Conservation (phyloP, 345 rosid genomes). For the Eucalyptus regnans region DNA sequence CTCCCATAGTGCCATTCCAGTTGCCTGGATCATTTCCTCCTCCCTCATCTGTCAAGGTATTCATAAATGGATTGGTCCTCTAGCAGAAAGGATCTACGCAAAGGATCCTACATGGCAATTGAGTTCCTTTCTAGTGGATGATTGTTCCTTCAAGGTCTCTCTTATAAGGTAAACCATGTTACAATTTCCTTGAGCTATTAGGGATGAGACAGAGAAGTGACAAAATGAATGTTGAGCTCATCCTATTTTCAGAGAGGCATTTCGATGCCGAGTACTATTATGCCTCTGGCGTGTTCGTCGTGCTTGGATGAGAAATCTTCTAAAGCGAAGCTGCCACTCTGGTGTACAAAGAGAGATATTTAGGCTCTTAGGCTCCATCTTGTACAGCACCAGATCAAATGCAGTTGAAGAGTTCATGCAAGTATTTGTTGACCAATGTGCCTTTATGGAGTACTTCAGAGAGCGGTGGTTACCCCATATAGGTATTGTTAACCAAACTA, state of each 20-base stretch:
- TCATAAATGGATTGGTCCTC: slow-evolving; percentile 32
- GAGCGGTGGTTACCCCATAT: slow-evolving; percentile 28
- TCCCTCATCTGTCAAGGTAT: slow-evolving; percentile 15
- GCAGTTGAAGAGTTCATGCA: slow-evolving; percentile 17
- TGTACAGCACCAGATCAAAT: neutral
- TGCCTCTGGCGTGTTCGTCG: slow-evolving; percentile 35
- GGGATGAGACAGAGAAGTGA: neutral
- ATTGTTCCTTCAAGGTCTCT: slow-evolving; percentile 24
- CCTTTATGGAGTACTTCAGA: slow-evolving; percentile 26
- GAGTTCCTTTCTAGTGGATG: slow-evolving; percentile 31
- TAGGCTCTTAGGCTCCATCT: slow-evolving; percentile 22
- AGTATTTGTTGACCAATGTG: slow-evolving; percentile 34
- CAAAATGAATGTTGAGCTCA: neutral
- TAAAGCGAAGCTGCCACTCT: slow-evolving; percentile 27
- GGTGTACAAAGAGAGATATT: slow-evolving; percentile 38
- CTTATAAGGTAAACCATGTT: slow-evolving; percentile 20
- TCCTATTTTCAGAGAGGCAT: slow-evolving; percentile 28
- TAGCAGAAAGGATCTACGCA: slow-evolving; percentile 27
- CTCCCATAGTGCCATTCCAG: slow-evolving; percentile 37
- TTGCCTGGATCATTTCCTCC: slow-evolving; percentile 44
- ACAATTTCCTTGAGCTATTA: neutral
- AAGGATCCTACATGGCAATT: slow-evolving; percentile 39
- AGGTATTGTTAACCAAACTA: slow-evolving; percentile 7
- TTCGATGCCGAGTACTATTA: slow-evolving; percentile 31
- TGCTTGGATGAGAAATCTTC: slow-evolving; percentile 39